A percentile compares a stretch with the other conserved stretches of the same genome.
phyloP scores from a whole-genome alignment of 2,329 filamentous ascomycete genomes.

The Allantophomopsis lycopodina region DNA sequence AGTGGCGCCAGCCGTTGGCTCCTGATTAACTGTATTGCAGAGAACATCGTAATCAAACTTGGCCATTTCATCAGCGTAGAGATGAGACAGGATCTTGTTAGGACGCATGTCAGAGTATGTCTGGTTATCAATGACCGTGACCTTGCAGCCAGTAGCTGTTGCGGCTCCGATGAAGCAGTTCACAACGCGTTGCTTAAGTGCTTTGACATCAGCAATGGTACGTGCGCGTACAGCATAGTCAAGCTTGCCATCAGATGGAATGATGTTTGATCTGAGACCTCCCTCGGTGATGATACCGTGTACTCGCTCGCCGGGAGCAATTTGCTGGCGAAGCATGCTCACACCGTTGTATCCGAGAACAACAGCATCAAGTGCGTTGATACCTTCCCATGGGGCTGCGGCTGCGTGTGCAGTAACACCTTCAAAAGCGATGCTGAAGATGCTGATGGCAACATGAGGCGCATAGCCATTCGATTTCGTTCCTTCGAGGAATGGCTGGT shows the following conservation, averaged over 20 bases:
- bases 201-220: neutral
- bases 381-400: constrained; percentile 41
- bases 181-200: constrained; percentile 1
- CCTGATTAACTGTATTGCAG: neutral
- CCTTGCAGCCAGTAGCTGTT: constrained; percentile 2
- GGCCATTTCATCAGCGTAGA: constrained; percentile 1
- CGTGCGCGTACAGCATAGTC: neutral
- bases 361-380: constrained; percentile 44
- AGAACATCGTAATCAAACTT: neutral
- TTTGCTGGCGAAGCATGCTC: constrained; percentile 39
- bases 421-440: constrained; percentile 33
- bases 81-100: neutral
- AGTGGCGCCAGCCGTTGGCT: too few relatives aligned
- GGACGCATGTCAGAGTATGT: constrained; percentile 1
- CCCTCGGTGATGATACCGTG: constrained; percentile 35
- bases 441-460: constrained; percentile 2
- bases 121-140: neutral
- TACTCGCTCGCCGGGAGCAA: constrained; percentile 33
- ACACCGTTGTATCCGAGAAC: constrained; percentile 33
- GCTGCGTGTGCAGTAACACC: constrained; percentile 42
- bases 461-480: too few relatives aligned
- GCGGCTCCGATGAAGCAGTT: constrained; percentile 4
- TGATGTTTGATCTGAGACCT: constrained; percentile 39
- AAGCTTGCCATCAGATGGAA: constrained; percentile 11
- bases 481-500: too few relatives aligned